Percentiles rank a stretch among this genome's conserved stretches.
These are phyloP conservation scores for Musa balbisiana DNA, from an alignment of 202 grass and related monocot species.

Conservation along the genomic window DNA sequence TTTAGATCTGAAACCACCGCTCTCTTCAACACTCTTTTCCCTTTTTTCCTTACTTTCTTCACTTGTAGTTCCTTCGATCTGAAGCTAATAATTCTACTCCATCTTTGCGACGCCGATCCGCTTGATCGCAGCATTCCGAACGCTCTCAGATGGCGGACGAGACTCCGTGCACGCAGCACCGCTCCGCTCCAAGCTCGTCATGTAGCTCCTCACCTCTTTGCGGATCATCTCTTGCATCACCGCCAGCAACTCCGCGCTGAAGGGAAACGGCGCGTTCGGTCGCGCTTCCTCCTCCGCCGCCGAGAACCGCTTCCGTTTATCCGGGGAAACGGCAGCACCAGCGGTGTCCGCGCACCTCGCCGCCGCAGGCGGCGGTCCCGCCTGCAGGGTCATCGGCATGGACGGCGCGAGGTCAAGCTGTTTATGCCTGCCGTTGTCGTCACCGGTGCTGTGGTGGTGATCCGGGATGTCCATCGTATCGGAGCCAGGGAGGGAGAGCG, in stretches of 20 bases:
- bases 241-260: conserved; percentile 27
- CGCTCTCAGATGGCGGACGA: conserved; percentile 16
- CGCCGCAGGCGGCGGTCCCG: neutral
- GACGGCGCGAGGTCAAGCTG: conserved; percentile 9
- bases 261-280: neutral
- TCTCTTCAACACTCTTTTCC: no score
- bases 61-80: neutral
- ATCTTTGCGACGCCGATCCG: conserved; percentile 32
- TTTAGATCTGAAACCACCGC: no score
- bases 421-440: conserved; percentile 12
- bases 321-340: neutral
- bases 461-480: conserved; percentile 2
- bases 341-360: neutral
- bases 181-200: conserved; percentile 45
- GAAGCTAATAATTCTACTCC: conserved; percentile 5
- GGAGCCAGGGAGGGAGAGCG: conserved; percentile 50
- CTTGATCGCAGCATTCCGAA: conserved; percentile 41
- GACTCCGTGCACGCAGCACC: conserved; percentile 32
- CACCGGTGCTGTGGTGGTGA: neutral
- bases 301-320: neutral
- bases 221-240: conserved; percentile 84
- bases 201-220: conserved; percentile 63
- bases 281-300: neutral
- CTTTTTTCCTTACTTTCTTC: no score
- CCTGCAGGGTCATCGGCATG: neutral